Evolutionary conservation across 495 filamentous ascomycete genomes (phyloP).

Genomic region (Lasiosphaeria ovina): DNA sequence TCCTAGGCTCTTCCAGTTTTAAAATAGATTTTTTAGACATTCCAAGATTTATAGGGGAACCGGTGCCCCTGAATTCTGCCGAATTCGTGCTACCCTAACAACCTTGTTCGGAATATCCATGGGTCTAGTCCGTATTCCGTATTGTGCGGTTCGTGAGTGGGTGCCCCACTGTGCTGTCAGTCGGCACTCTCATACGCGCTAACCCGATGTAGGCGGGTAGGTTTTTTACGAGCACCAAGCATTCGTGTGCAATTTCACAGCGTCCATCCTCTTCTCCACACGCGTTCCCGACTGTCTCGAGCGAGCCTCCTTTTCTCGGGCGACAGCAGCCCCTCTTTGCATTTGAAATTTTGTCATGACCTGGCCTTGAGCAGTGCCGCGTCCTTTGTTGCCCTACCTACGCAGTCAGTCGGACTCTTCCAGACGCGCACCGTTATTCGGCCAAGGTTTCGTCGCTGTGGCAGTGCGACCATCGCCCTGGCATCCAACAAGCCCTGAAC

Average conservation of each 20-base stretch:
- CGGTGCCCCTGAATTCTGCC: too few species aligned
- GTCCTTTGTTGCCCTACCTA: slow-evolving; percentile 12
- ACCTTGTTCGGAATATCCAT: too few species aligned
- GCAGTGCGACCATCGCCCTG: background rate
- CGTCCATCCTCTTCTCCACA: slow-evolving; percentile 21
- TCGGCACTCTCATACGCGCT: background rate
- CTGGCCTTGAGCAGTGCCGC: slow-evolving; percentile 7
- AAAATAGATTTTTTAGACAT: too few species aligned
- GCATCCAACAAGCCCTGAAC: background rate
- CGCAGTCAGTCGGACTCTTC: background rate
- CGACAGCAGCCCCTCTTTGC: slow-evolving; percentile 1
- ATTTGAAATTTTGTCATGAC: slow-evolving; percentile 3
- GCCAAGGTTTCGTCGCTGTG: background rate
- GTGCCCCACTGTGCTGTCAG: too few species aligned
- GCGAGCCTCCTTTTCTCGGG: slow-evolving; percentile 5
- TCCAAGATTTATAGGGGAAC: too few species aligned
- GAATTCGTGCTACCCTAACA: too few species aligned
- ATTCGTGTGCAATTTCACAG: slow-evolving; percentile 36
- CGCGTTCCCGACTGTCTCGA: slow-evolving; percentile 23
- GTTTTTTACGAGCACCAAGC: slow-evolving; percentile 11
- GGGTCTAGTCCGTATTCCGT: too few species aligned
- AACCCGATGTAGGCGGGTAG: background rate
- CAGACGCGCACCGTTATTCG: background rate
- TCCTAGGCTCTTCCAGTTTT: too few species aligned
- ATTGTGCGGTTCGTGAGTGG: too few species aligned